Percentiles rank a stretch among this genome's conserved stretches.
phyloP scores from a whole-genome alignment of 1,284 basidiomycete genomes.

The Puccinia horiana region DNA sequence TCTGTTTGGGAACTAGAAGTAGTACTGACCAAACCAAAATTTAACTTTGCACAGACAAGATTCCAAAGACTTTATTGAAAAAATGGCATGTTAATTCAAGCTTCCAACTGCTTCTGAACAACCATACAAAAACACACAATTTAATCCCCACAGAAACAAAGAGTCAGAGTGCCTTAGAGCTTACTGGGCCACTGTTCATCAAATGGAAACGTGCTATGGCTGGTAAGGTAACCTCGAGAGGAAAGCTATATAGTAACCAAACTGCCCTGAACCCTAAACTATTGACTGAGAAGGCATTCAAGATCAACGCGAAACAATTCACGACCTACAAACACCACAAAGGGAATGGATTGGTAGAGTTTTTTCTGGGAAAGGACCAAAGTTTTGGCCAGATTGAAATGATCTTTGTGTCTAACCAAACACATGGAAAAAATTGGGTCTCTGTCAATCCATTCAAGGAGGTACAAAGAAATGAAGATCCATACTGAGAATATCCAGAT shows the following conservation, averaged over 20 bases:
- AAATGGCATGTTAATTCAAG: too few relatives aligned
- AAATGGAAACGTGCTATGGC: constrained; percentile 14
- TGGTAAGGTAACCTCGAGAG: too few relatives aligned
- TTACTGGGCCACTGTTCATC: not conserved
- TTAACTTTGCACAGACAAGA: too few relatives aligned
- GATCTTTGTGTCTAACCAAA: not conserved
- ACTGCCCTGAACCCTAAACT: not conserved
- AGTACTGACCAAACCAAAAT: not conserved
- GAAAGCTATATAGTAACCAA: not conserved
- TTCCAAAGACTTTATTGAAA: too few relatives aligned
- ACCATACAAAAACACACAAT: too few relatives aligned
- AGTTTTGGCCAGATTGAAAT: not conserved
- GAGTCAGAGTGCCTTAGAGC: not conserved
- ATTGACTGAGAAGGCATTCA: not conserved
- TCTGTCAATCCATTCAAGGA: too few relatives aligned
- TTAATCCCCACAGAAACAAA: too few relatives aligned
- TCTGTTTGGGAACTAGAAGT: too few relatives aligned
- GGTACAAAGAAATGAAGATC: not conserved
- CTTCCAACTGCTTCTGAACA: too few relatives aligned
- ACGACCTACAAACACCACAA: not conserved
- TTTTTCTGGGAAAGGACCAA: too few relatives aligned
- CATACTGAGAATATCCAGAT: not conserved
- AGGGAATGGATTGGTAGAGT: too few relatives aligned
- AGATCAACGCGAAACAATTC: not conserved
- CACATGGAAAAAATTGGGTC: not conserved